These are phyloP conservation scores for Candida tibetensis DNA, from an alignment of 805 yeast genomes.

Conservation along the genomic window DNA sequence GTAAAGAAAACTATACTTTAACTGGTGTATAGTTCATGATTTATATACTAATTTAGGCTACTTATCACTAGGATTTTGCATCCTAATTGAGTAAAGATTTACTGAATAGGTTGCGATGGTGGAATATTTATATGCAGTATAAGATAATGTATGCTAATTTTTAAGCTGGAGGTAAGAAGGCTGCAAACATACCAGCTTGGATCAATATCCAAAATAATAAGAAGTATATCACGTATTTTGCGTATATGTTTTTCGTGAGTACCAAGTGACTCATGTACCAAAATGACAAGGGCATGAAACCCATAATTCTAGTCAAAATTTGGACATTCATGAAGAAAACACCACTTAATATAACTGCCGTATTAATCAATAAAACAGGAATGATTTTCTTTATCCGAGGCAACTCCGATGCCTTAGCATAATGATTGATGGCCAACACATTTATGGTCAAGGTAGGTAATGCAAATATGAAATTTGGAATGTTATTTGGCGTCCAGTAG, in stretches of 20 bases:
- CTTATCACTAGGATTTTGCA: constrained; percentile 6
- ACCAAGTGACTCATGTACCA: constrained; percentile 60
- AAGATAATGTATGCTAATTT: not conserved
- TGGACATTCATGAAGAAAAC: constrained; percentile 76
- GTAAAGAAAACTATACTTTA: too few species aligned
- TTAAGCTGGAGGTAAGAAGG: constrained; percentile 93
- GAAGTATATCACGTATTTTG: constrained; percentile 37
- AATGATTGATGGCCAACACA: constrained; percentile 36
- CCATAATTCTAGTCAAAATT: constrained; percentile 73
- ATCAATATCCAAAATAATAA: constrained; percentile 59
- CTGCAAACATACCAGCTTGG: constrained; percentile 72
- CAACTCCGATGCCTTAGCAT: constrained; percentile 33
- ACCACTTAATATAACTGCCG: constrained; percentile 48
- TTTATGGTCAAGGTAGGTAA: constrained; percentile 60
- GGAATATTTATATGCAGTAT: not conserved
- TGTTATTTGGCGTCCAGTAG: constrained; percentile 80
- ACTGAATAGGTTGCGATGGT: constrained; percentile 1
- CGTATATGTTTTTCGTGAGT: constrained; percentile 13
- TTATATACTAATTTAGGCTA: not conserved
- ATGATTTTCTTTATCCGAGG: constrained; percentile 21
- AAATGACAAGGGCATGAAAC: constrained; percentile 71
- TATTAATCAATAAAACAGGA: constrained; percentile 44
- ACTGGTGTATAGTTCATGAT: not conserved
- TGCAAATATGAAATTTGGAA: constrained; percentile 80
- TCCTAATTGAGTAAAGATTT: constrained; percentile 12